Evolutionary conservation across 2,329 filamentous ascomycete species (phyloP).

Genomic region (Colletotrichum simmondsii): DNA sequence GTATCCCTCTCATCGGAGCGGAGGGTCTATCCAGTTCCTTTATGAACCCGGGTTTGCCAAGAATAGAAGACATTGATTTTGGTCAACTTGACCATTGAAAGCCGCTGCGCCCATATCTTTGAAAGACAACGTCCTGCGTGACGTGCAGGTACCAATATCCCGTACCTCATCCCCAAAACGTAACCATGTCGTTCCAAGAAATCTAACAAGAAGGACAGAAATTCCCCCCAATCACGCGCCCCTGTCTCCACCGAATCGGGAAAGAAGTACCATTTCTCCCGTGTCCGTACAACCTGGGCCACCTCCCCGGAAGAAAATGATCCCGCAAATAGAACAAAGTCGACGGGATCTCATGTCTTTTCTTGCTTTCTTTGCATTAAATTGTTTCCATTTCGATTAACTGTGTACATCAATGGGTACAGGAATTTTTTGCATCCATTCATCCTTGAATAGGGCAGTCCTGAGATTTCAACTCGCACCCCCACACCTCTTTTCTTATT

Average conservation of each 20-base stretch:
- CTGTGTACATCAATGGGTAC: no score
- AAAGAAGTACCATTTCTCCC: neutral
- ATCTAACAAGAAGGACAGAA: neutral
- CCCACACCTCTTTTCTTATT: no score
- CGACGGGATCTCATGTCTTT: neutral
- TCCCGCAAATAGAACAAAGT: slow-evolving; percentile 22
- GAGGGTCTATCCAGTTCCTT: neutral
- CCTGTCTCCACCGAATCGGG: neutral
- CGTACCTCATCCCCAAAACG: neutral
- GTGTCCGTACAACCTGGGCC: no score
- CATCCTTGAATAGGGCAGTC: no score
- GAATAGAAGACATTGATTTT: neutral
- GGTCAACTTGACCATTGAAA: neutral
- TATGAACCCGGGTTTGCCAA: neutral
- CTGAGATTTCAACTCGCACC: no score
- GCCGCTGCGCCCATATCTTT: no score
- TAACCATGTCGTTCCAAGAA: slow-evolving; percentile 1
- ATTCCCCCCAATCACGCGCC: slow-evolving; percentile 26
- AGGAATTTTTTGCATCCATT: no score
- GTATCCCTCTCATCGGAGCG: no score
- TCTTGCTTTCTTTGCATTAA: no score
- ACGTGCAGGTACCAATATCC: no score
- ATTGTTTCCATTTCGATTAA: no score
- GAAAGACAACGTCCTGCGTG: no score
- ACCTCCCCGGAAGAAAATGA: slow-evolving; percentile 10